Base-by-base conservation (phyloP, 202 grass and related monocot genomes). In the Panicum virgatum region DNA sequence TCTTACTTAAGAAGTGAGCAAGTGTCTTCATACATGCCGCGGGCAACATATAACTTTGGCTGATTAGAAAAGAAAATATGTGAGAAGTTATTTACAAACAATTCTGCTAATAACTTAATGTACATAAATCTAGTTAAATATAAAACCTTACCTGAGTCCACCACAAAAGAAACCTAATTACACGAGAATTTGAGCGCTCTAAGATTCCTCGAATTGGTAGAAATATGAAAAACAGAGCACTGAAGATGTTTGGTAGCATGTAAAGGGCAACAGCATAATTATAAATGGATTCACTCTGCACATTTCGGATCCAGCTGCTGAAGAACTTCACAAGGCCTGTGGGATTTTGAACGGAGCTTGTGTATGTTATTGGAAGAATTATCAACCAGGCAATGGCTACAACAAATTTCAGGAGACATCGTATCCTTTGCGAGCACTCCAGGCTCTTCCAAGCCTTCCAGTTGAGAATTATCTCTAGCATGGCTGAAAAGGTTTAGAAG, bases 401-500 rank as follows among this genome's bases (percentile, higher is more conserved):
- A 37, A 20, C 44, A 93, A 99, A 99, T 92, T 99, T 99, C 54
- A 99, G 54, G 32, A 94, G 42, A 78, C 87, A 90, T 26, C 93
- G 85, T 57, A 94, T 83, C 92, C 64, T 96, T 53, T 96, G 91
- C 19, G 47, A 91, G 54, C 83, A 93, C 71, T 86, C 87, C 66
- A 96, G 85, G 30, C 78, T 99, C 65, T 88, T 87, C 96, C 93
- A 99, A 85, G 96, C 92, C 68, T 92, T 96, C 91, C 93, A 99
- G 48, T 90, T 96, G 79, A 99, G 83, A 75, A 99, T 75, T 80
- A 99, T 77, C 66, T 99, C 90, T 82, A 99, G 76, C 53, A 81
- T 69, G 52, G 96, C 96, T 98, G 90, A 72, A 86, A 86, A 83
- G 19, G 64, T 52, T 75, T 72, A 89, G 54, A 72, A 72, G 63